A percentile compares a stretch with the other conserved stretches of the same genome.
phyloP scores from a whole-genome alignment of 2,329 filamentous ascomycete species.

The Calonectria pseudoreteaudii region DNA sequence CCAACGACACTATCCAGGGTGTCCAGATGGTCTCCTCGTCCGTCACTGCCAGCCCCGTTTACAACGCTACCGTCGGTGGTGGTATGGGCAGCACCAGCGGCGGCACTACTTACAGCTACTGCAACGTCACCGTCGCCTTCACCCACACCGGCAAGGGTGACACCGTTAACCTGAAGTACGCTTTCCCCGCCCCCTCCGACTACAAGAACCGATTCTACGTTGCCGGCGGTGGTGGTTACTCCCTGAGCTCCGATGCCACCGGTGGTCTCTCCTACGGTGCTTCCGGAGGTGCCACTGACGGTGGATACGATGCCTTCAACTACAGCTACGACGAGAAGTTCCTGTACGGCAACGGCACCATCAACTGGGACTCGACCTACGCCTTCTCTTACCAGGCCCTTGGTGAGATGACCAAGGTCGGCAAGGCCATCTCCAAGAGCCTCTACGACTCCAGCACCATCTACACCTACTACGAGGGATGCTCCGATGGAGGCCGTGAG shows the following conservation, averaged over 20 bases:
- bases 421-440: slow-evolving; percentile 55
- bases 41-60: slow-evolving; percentile 48
- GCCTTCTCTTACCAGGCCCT: slow-evolving; percentile 65
- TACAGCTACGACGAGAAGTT: slow-evolving; percentile 52
- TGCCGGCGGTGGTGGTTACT: slow-evolving; percentile 57
- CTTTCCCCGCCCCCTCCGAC: slow-evolving; percentile 48
- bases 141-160: slow-evolving; percentile 48
- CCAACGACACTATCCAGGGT: slow-evolving; percentile 27
- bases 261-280: slow-evolving; percentile 56
- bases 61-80: slow-evolving; percentile 31
- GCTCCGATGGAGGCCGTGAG: slow-evolving; percentile 61
- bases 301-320: slow-evolving; percentile 57
- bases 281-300: slow-evolving; percentile 54
- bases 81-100: slow-evolving; percentile 42
- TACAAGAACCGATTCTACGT: slow-evolving; percentile 60
- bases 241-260: slow-evolving; percentile 44
- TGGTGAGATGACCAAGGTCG: slow-evolving; percentile 59
- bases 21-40: slow-evolving; percentile 51
- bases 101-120: slow-evolving; percentile 43
- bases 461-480: slow-evolving; percentile 65
- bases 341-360: slow-evolving; percentile 60
- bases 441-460: slow-evolving; percentile 54
- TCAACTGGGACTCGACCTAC: slow-evolving; percentile 62
- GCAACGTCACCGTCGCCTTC: slow-evolving; percentile 52
- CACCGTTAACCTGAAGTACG: slow-evolving; percentile 49